Percentiles rank a stretch among this genome's conserved stretches.
phyloP scores from a whole-genome alignment of 2,329 filamentous ascomycete species.

The Paraphoma sp. region DNA sequence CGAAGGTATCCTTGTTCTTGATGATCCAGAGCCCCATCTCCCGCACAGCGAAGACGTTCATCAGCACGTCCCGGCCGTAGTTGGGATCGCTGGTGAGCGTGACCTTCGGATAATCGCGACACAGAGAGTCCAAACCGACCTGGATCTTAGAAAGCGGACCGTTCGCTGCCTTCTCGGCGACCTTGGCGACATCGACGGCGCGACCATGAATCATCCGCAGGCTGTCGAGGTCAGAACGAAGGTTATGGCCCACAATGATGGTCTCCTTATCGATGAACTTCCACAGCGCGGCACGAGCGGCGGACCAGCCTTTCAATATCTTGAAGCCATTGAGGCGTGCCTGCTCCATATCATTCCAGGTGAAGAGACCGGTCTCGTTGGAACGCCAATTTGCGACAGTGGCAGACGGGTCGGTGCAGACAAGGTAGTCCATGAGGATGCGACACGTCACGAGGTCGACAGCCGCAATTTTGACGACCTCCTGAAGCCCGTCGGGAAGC shows the following conservation, averaged over 20 bases:
- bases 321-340: constrained; percentile 37
- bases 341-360: constrained; percentile 31
- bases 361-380: constrained; percentile 29
- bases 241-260: constrained; percentile 43
- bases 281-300: constrained; percentile 37
- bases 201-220: constrained; percentile 46
- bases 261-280: constrained; percentile 41
- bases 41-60: constrained; percentile 58
- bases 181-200: constrained; percentile 38
- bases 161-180: constrained; percentile 42
- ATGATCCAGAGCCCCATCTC: constrained; percentile 58
- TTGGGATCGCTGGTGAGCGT: constrained; percentile 18
- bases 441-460: constrained; percentile 40
- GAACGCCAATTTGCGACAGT: constrained; percentile 35
- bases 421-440: constrained; percentile 40
- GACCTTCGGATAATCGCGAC: constrained; percentile 22
- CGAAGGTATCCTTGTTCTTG: constrained; percentile 47
- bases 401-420: constrained; percentile 31
- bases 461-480: constrained; percentile 42
- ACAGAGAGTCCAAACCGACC: constrained; percentile 38
- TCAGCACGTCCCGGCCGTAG: constrained; percentile 56
- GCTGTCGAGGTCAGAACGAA: constrained; percentile 41
- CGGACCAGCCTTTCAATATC: constrained; percentile 42
- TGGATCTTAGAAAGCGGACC: constrained; percentile 39
- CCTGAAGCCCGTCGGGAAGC: constrained; percentile 24